phyloP scores from a whole-genome alignment of 257 asterid species.

The Solanum pennellii region DNA sequence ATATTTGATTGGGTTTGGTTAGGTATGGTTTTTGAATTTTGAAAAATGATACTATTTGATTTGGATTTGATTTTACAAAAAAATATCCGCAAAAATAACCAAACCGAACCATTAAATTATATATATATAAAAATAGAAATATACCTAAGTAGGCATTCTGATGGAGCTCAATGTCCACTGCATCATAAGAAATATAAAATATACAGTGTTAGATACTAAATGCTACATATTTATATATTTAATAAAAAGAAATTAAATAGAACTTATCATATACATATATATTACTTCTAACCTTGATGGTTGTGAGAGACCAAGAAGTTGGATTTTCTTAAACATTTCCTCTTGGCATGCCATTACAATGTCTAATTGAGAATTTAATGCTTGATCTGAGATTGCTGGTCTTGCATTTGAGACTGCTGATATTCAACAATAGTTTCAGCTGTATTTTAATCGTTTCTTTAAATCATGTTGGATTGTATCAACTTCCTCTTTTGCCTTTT shows the following conservation, averaged over 20 bases:
- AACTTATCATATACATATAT: background rate
- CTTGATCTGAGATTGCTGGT: background rate
- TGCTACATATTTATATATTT: background rate
- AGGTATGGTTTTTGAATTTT: no score
- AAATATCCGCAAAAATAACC: no score
- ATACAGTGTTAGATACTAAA: background rate
- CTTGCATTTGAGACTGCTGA: background rate
- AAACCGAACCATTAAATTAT: no score
- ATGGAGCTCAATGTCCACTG: no score
- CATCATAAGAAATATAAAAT: background rate
- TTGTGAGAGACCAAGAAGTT: background rate
- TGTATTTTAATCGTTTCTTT: background rate
- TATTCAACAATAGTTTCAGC: background rate
- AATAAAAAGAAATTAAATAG: background rate
- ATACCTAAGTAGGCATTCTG: no score
- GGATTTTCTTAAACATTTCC: background rate
- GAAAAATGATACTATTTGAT: no score
- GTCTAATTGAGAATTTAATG: background rate
- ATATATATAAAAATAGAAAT: no score
- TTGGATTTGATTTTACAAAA: no score
- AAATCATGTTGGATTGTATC: background rate
- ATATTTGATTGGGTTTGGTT: no score
- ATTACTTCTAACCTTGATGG: background rate
- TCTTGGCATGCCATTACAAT: background rate
- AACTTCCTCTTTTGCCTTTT: background rate